Evolutionary conservation across 352 stramenopile genomes (phyloP).

Genomic region (Blastocystis sp.): DNA sequence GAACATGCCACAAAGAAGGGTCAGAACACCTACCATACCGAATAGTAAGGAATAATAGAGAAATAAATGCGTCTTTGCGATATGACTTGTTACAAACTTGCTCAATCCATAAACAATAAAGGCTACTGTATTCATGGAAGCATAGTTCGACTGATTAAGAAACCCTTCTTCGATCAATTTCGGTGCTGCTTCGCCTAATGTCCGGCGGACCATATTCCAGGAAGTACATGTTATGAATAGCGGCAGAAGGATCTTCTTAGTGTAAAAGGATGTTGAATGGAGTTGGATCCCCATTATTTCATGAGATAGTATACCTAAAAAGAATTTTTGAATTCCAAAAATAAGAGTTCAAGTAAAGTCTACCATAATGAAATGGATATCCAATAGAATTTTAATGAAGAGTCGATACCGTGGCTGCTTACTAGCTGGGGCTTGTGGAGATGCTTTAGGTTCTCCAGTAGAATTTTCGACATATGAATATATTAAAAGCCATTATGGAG

Average conservation of each 20-base stretch:
- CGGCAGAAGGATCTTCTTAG: not conserved
- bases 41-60: not conserved
- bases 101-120: slow-evolving; percentile 56
- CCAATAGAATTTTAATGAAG: slow-evolving; percentile 19
- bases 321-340: not conserved
- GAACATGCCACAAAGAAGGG: slow-evolving; percentile 1
- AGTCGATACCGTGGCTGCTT: not conserved
- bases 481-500: not conserved
- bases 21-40: slow-evolving; percentile 12
- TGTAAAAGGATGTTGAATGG: not conserved
- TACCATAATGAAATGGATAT: not conserved
- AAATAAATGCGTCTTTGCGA: slow-evolving; percentile 7
- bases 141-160: slow-evolving; percentile 12
- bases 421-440: slow-evolving; percentile 41
- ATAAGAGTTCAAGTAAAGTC: not conserved
- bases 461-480: not conserved
- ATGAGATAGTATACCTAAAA: too few species aligned
- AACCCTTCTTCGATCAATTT: slow-evolving; percentile 26
- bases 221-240: slow-evolving; percentile 18
- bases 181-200: slow-evolving; percentile 1
- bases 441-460: not conserved
- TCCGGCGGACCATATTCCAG: slow-evolving; percentile 20
- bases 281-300: not conserved
- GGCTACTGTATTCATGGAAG: slow-evolving; percentile 3
- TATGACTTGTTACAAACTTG: slow-evolving; percentile 48